Base-by-base conservation (phyloP, 2,329 filamentous ascomycete genomes). In the Tolypocladium inflatum region DNA sequence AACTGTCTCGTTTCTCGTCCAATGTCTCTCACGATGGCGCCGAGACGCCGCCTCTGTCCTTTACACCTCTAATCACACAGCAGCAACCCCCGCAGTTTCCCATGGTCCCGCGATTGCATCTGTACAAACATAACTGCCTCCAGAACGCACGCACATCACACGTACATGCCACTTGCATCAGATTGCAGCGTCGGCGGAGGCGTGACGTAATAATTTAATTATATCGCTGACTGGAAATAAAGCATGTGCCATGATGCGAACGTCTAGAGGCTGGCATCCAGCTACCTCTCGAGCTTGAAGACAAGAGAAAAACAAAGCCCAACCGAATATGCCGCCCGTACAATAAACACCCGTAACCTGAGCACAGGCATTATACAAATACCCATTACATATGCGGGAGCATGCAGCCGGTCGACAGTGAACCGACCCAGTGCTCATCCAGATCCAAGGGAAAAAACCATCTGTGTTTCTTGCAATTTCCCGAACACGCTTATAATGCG, bases 401-500 rank as follows among this genome's bases (percentile, higher is more conserved):
- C 11, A 3, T 9, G 19, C 26, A 30, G 45, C 19, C 48, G 13
- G 30, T 21, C 48, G 48, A 33, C 17, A 21, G 30, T 30, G 30
- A 19, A 37, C 48, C 19, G 19, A 21, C 10, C 11, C 4, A 21
- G 21, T 19, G 17, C 19, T 52, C 30, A 35, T 21, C 30, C 30
- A 35, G 19, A 35, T 3, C 19, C 19, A 13, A 19, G 30, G 30
- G 11, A 37, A 37, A 37, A 37, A 21, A 15, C 30, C 19, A 35
- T 42, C 39, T 42, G 15, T n/a, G 10, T 21, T 35, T 17, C 19
- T 35, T 8, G 48, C 19, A 21, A 35, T 35, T 35, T 51, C 30
- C 19, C 4, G 5, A 51, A 13, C 30, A 51, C 48, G 48, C 19
- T 19, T 35, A 30, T 59, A 56, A 64, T 61, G 60, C 67, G 62